Evolutionary conservation across 1,139 yeast species (phyloP), one percentile per base, ranked within the genome.

Genomic region (Scheffersomyces illinoinensis): DNA sequence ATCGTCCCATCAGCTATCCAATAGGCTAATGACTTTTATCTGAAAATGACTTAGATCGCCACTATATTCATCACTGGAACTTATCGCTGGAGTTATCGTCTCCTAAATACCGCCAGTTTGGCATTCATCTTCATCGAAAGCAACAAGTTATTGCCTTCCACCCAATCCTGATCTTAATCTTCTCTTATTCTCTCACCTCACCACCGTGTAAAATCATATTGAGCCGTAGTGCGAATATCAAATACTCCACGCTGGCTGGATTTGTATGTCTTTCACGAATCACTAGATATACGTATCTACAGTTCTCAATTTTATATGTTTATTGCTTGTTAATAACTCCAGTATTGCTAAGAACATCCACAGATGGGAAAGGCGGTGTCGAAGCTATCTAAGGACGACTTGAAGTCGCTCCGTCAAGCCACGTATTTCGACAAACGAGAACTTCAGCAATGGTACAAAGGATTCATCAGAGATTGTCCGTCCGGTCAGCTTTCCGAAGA

Each of bases 381-480:
- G 23, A 96, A 93, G 71, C 78, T 96, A 58, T 91, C 97, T 26
- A 92, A 89, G 68, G 99, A 96, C 68, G 98, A 96, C 69, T 84
- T 96, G 58, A 85, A 89, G 59, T 87, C 89, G 60, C 85, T 96
- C 64, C 90, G 90, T 72, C 89, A 87, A 70, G 90, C 93, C 46
- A 96, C 99, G 0, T 90, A 92, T 71, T 96, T 96, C 71, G 97
- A 95, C 71, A 87, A 95, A 59, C 83, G 97, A 65, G 99, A 96
- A 71, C 85, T 96, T 56, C 98, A 95, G 73, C 99, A 93, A 71
- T 95, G 99, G 99, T 95, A 93, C 73, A 93, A 93, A 72, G 98
- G 98, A 4, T 95, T 95, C 68, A 80, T 90, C 54, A 84, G 97
- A 69, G 99, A 96, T 70, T 93, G 98, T 72, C 98, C 98, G 0